Evolutionary conservation across 106 monocot species (phyloP).

Genomic region (Posidonia australis): DNA sequence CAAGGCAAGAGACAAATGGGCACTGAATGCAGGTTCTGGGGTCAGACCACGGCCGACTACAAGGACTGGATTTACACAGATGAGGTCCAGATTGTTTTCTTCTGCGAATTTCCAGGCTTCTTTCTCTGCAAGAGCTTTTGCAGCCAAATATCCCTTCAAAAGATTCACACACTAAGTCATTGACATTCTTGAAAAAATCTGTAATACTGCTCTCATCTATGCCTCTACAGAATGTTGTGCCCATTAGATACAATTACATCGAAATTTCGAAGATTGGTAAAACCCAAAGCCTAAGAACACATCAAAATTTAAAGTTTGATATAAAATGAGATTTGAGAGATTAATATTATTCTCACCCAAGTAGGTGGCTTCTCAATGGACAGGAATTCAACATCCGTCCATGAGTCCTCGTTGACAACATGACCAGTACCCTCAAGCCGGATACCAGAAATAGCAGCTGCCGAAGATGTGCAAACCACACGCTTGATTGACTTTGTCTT

Average conservation of each 20-base stretch:
- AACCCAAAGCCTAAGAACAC: not conserved
- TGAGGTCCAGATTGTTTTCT: slow-evolving; percentile 7
- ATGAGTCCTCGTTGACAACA: slow-evolving; percentile 9
- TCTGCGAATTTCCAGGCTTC: slow-evolving; percentile 8
- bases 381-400: slow-evolving; percentile 19
- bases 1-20: slow-evolving; percentile 11
- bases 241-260: not conserved
- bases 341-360: slow-evolving; percentile 18
- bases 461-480: slow-evolving; percentile 10
- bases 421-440: not conserved
- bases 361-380: slow-evolving; percentile 5
- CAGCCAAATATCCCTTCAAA: slow-evolving; percentile 7
- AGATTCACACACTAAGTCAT: not conserved
- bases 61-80: not conserved
- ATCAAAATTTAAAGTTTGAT: not conserved
- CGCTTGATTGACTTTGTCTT: slow-evolving; percentile 6
- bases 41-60: slow-evolving; percentile 6
- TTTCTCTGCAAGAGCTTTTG: slow-evolving; percentile 14
- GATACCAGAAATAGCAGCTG: slow-evolving; percentile 8
- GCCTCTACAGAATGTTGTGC: not conserved
- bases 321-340: not conserved
- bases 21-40: slow-evolving; percentile 5
- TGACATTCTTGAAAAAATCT: too few relatives aligned
- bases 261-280: not conserved
- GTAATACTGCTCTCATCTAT: too few relatives aligned